A percentile compares a stretch with the other conserved stretches of the same genome.
phyloP scores from a whole-genome alignment of 176 grass and related monocot species.

The Carex parvula region DNA sequence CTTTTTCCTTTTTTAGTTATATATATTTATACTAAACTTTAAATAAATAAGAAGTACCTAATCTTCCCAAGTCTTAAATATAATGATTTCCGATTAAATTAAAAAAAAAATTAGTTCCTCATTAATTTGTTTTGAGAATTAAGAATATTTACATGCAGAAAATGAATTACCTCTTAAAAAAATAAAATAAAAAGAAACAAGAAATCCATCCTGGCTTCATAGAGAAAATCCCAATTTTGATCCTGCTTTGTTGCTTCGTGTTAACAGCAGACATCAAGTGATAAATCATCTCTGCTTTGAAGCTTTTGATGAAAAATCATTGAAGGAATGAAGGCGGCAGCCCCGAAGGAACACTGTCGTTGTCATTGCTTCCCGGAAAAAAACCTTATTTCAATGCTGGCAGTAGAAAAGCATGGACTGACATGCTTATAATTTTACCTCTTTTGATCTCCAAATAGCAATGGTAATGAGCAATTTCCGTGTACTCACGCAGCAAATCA shows the following conservation, averaged over 20 bases:
- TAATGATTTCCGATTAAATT: neutral
- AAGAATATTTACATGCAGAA: neutral
- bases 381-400: too few species aligned
- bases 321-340: too few species aligned
- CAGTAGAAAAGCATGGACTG: neutral
- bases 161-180: neutral
- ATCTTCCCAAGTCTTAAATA: too few species aligned
- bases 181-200: neutral
- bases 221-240: neutral
- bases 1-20: neutral
- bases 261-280: neutral
- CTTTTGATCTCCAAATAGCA: neutral
- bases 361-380: neutral
- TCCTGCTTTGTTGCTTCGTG: neutral
- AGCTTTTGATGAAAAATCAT: neutral
- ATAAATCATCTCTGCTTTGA: neutral
- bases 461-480: neutral
- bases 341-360: neutral
- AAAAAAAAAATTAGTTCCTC: neutral
- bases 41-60: neutral
- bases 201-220: neutral
- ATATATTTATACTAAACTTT: neutral
- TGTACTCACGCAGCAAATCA: neutral
- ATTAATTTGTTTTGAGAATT: neutral
- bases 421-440: neutral